Percentiles rank a stretch among this genome's conserved stretches.
phyloP scores from a whole-genome alignment of 176 grass and related monocot genomes.

The Eragrostis curvula region DNA sequence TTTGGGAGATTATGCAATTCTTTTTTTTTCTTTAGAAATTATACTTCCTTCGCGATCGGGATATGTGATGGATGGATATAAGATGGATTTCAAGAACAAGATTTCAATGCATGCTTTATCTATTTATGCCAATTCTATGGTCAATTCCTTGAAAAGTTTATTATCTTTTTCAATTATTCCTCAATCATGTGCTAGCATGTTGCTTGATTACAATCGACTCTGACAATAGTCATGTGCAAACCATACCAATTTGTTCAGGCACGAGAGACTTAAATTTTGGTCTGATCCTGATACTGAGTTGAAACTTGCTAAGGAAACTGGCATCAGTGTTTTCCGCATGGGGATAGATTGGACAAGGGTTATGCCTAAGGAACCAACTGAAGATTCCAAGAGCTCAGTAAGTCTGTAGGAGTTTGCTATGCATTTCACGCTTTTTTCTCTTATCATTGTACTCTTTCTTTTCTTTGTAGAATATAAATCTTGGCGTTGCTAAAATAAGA shows the following conservation, averaged over 20 bases:
- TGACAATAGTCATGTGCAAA: constrained; percentile 20
- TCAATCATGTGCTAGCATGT: not conserved
- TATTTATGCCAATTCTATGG: not conserved
- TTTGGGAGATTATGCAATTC: no score
- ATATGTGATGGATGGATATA: not conserved
- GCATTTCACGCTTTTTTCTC: constrained; percentile 18
- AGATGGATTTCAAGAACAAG: not conserved
- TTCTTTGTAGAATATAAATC: constrained; percentile 16
- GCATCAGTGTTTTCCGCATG: constrained; percentile 82
- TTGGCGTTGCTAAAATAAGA: constrained; percentile 29
- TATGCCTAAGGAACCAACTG: constrained; percentile 75
- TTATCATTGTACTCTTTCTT: constrained; percentile 13
- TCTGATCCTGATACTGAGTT: constrained; percentile 93
- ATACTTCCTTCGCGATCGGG: not conserved
- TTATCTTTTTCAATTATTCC: not conserved
- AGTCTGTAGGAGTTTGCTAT: constrained; percentile 29
- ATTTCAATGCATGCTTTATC: not conserved
- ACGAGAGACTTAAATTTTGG: constrained; percentile 96
- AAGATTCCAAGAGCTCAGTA: constrained; percentile 66
- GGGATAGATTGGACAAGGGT: constrained; percentile 93
- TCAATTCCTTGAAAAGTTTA: not conserved
- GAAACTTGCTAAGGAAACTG: constrained; percentile 87
- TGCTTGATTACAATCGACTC: constrained; percentile 9
- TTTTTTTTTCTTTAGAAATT: constrained; percentile 3
- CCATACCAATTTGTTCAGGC: constrained; percentile 48